Evolutionary conservation across 1,139 yeast species (phyloP), one percentile per base, ranked within the genome.

Genomic region (Geotrichum cucujoidarum): DNA sequence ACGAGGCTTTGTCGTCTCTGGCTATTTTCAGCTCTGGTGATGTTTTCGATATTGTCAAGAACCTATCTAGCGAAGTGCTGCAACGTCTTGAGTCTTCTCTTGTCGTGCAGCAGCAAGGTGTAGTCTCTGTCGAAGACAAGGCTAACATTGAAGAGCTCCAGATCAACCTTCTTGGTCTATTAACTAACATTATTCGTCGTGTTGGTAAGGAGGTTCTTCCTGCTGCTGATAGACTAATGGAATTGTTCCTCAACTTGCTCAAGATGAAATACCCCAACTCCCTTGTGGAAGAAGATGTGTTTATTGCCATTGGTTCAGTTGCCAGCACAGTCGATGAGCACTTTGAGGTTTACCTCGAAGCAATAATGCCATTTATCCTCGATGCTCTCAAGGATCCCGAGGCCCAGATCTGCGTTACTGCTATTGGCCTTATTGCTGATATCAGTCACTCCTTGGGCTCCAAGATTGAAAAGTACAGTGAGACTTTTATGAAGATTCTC

Each of bases 401-500:
- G 43, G 79, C 89, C 7, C 86, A 90, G 38, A 81, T 89, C 20
- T 82, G 95, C 59, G 78, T 77, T 55, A 86, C 95, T 13, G 95
- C 97, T 2, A 88, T 92, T 52, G 97, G 98, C 3, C 76, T 94
- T 51, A 90, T 92, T 52, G 97, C 97, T n/a, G 98, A 92, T 68
- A 83, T 92, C 58, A 79, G 95, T n/a, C 95, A 89, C 62, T 85
- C 97, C 1, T 74, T 94, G 48, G 95, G 95, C 29, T 75, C 74
- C 32, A 76, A 75, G 38, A 80, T 90, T 56, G 74, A 76, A 49
- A 86, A 83, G 47, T 90, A 87, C 66, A 79, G 87, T 58, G 81
- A 81, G 55, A 83, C 83, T 4, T 78, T 90, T 60, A 89, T 92
- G 95, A 77, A 77, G 48, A 81, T 84, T 40, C 75, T 92, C 62